phyloP scores from a whole-genome alignment of 495 filamentous ascomycete species.

The Endocarpon pusillum region DNA sequence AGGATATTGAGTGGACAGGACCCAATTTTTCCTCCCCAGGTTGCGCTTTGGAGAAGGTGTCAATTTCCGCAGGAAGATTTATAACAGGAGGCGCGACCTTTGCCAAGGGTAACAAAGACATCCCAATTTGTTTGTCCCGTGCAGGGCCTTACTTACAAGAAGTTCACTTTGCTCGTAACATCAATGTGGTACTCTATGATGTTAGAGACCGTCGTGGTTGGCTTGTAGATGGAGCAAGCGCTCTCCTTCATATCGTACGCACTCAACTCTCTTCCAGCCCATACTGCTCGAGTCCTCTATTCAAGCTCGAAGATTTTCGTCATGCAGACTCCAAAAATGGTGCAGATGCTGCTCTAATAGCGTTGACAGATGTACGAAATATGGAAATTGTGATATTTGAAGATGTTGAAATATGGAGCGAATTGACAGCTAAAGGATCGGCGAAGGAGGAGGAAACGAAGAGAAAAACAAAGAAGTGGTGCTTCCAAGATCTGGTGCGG shows the following conservation, averaged over 20 bases:
- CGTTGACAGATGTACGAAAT: conserved; percentile 10
- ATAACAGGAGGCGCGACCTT: conserved; percentile 9
- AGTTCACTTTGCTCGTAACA: conserved; percentile 9
- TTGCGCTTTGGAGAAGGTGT: conserved; percentile 10
- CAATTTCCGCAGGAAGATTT: conserved; percentile 10
- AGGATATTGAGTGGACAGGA: neutral
- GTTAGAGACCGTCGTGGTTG: conserved; percentile 18
- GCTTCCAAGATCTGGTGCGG: conserved; percentile 11
- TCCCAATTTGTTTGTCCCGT: conserved; percentile 5
- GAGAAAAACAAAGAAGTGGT: conserved; percentile 1
- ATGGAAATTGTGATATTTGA: conserved; percentile 8
- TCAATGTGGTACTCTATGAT: conserved; percentile 20
- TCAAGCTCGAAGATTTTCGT: conserved; percentile 2
- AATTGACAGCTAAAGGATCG: too few relatives aligned
- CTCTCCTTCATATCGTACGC: conserved; percentile 22
- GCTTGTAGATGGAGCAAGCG: conserved; percentile 22
- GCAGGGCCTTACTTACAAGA: conserved; percentile 3
- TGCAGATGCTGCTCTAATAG: conserved; percentile 5
- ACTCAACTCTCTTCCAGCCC: conserved; percentile 13
- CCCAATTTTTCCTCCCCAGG: conserved; percentile 2
- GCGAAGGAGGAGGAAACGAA: conserved; percentile 1
- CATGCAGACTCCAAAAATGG: conserved; percentile 1
- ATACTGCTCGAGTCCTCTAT: conserved; percentile 5
- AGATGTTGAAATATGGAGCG: conserved; percentile 5
- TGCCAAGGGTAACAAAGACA: conserved; percentile 11